These are phyloP conservation scores for Brassica nigra DNA, from an alignment of 345 rosid genomes.

Conservation along the genomic window DNA sequence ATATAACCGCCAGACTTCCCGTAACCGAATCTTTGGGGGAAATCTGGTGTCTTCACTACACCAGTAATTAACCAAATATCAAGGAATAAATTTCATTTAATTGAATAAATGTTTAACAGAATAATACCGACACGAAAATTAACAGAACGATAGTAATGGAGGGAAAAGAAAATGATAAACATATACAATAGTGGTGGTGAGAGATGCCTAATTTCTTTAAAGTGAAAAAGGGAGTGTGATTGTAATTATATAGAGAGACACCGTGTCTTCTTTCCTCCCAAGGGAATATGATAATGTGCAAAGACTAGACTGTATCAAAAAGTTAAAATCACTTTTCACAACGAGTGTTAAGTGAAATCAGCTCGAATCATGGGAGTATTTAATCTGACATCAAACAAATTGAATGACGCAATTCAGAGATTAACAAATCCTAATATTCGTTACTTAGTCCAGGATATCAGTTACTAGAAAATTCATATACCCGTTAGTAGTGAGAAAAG, in stretches of 20 bases:
- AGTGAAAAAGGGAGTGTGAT: slow-evolving; percentile 12
- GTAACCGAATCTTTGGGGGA: neutral
- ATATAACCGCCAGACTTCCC: neutral
- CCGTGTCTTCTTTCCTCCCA: slow-evolving; percentile 19
- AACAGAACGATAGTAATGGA: neutral
- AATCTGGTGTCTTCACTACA: slow-evolving; percentile 11
- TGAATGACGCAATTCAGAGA: neutral
- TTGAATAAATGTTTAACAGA: neutral
- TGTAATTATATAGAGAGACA: slow-evolving; percentile 47
- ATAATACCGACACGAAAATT: neutral
- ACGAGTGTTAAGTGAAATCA: neutral
- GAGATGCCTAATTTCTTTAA: slow-evolving; percentile 19
- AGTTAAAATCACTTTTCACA: neutral
- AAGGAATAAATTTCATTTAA: neutral
- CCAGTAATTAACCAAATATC: neutral
- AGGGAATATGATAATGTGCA: slow-evolving; percentile 1
- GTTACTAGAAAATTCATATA: neutral
- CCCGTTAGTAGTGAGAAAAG: neutral
- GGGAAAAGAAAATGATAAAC: neutral
- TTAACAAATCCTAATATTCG: neutral
- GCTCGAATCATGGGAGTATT: neutral
- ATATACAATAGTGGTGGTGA: neutral
- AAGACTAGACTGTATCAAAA: neutral
- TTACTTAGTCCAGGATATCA: neutral
- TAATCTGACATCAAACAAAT: neutral